Base-by-base conservation (phyloP, 768 basidiomycete genomes). In the Kwoniella sp. region DNA sequence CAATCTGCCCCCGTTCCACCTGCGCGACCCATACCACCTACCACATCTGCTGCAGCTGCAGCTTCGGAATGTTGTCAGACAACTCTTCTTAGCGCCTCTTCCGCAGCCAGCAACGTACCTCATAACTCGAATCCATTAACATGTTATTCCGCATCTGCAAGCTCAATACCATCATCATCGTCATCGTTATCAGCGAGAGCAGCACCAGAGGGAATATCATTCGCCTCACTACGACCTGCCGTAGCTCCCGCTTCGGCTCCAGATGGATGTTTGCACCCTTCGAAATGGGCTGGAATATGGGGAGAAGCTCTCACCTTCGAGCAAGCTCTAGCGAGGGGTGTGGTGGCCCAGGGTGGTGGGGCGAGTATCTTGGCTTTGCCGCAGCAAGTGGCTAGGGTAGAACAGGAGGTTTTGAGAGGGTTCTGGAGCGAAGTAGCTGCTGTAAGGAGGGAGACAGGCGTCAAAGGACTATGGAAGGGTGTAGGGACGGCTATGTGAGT, bases 381-480 rank as follows among this genome's bases (percentile, higher is more conserved):
- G 2, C 49, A 40, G 8, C 30, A 64, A 36, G 47, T 61, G 60
- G 40, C 24, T 25, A 26, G 51, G 46, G 85, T 84, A 68, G 84
- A 85, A 1, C 88, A 90, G 79, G 84, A 87, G 47, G 88, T 92
- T 55, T 37, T 63, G 51, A 87, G 84, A 49, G 93, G 95, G 12
- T 94, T 96, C 78, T 85, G 85, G 76, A 91, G 92, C 77, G 78
- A 79, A 52, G 61, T 78, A 12, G 75, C 68, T 9, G 91, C 92
- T 2, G 83, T 95, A 7, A 82, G 84, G 36, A 88, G 89, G 77
- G 91, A 85, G 69, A 88, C 86, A 79, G 95, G 96, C 12, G 67
- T 88, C 1, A 83, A 86, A 50, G 94, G 93, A 0, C 81, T 99
- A 1, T 99, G 96, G 96, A 94, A 97, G 78, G 96, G 96, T 54